These are phyloP conservation scores for Leccinum fallax DNA, from an alignment of 1,284 basidiomycete species.

Conservation along the genomic window DNA sequence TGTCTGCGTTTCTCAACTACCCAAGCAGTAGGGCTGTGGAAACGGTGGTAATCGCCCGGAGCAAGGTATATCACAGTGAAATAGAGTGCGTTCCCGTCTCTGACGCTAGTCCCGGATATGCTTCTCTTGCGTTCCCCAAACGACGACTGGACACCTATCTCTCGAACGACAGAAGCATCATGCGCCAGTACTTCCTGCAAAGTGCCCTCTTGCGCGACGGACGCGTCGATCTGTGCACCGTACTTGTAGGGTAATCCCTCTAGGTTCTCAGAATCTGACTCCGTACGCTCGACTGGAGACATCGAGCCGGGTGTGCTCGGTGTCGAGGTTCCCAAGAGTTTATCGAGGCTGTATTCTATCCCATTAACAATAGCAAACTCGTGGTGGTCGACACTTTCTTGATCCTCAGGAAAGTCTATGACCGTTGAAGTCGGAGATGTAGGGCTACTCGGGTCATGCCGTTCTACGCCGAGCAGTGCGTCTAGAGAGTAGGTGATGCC, in stretches of 20 bases:
- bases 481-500: slow-evolving; percentile 96
- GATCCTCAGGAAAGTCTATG: slow-evolving; percentile 44
- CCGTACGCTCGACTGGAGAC: slow-evolving; percentile 25
- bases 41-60: slow-evolving; percentile 97
- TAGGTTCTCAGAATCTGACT: slow-evolving; percentile 29
- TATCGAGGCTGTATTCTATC: slow-evolving; percentile 91
- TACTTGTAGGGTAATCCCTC: slow-evolving; percentile 51
- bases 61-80: slow-evolving; percentile 98
- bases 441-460: slow-evolving; percentile 37
- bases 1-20: slow-evolving; percentile 95
- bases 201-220: slow-evolving; percentile 57
- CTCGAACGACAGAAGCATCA: slow-evolving; percentile 66
- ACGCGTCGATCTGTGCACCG: slow-evolving; percentile 65
- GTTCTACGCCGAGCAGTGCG: slow-evolving; percentile 82
- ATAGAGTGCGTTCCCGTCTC: slow-evolving; percentile 81
- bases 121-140: slow-evolving; percentile 44
- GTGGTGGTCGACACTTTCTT: slow-evolving; percentile 73
- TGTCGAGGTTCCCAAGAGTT: slow-evolving; percentile 64
- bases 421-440: slow-evolving; percentile 45
- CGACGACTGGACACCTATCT: slow-evolving; percentile 60
- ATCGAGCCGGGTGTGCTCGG: slow-evolving; percentile 28
- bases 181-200: slow-evolving; percentile 60
- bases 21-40: slow-evolving; percentile 96
- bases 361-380: slow-evolving; percentile 97
- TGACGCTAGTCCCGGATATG: slow-evolving; percentile 49